Evolutionary conservation across 116 monocot species (phyloP).

Genomic region (Zostera marina): DNA sequence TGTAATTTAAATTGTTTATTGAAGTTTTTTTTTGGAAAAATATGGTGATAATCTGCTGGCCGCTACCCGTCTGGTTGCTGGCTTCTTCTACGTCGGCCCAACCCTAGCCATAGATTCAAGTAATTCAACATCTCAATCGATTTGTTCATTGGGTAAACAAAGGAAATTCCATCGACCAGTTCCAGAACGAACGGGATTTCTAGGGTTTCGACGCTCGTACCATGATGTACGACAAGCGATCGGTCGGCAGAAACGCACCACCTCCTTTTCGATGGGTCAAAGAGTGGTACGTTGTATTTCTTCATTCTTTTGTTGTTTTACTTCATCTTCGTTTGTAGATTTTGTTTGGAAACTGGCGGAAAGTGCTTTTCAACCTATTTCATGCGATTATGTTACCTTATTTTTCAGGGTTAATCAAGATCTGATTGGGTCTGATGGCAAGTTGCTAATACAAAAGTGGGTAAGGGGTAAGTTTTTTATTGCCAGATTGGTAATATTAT

Average conservation of each 20-base stretch:
- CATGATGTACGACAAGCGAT: conserved; percentile 13
- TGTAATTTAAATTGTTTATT: too few species aligned
- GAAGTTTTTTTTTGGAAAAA: too few species aligned
- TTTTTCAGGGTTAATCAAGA: conserved; percentile 71
- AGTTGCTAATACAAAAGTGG: conserved; percentile 52
- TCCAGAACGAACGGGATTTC: too few species aligned
- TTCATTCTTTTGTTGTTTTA: not conserved
- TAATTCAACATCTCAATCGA: too few species aligned
- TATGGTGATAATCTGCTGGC: too few species aligned
- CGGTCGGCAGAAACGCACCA: conserved; percentile 8
- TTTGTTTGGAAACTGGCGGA: not conserved
- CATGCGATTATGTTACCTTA: not conserved
- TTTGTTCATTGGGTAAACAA: too few species aligned
- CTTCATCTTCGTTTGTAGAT: not conserved
- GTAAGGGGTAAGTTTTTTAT: conserved; percentile 36
- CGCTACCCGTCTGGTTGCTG: too few species aligned
- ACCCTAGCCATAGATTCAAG: too few species aligned
- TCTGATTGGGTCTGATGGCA: conserved; percentile 30
- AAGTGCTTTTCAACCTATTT: not conserved
- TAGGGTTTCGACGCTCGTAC: not conserved
- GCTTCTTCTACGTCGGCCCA: too few species aligned
- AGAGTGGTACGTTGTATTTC: conserved; percentile 36
- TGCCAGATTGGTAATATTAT: not conserved
- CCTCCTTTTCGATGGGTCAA: conserved; percentile 62
- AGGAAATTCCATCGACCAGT: too few species aligned